phyloP scores from a whole-genome alignment of 495 filamentous ascomycete genomes.

The Clohesyomyces aquaticus region DNA sequence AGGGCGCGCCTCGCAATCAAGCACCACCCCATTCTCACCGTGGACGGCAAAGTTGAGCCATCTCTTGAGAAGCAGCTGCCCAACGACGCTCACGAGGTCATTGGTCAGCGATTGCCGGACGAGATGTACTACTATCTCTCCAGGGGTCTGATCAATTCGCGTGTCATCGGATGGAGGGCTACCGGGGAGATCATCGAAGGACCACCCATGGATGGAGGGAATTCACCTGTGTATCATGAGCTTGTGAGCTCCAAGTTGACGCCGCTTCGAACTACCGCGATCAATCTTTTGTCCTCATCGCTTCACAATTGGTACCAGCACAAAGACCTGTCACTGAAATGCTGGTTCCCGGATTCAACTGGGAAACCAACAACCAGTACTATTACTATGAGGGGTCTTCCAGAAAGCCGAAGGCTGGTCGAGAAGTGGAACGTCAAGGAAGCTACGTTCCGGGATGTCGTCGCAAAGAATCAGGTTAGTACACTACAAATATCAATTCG shows the following conservation, averaged over 20 bases:
- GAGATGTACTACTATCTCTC: conserved; percentile 93
- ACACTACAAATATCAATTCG: no score
- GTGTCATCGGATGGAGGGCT: conserved; percentile 78
- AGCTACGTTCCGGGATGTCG: conserved; percentile 52
- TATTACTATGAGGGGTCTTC: conserved; percentile 61
- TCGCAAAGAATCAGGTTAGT: conserved; percentile 19
- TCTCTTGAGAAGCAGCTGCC: conserved; percentile 71
- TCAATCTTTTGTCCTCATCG: conserved; percentile 73
- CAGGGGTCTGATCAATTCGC: conserved; percentile 75
- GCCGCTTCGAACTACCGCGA: conserved; percentile 70
- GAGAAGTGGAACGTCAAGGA: conserved; percentile 74
- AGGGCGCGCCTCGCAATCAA: conserved; percentile 81
- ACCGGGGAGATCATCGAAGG: conserved; percentile 73
- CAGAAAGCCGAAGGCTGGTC: conserved; percentile 63
- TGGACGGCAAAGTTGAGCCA: conserved; percentile 72
- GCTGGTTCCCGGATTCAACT: conserved; percentile 72
- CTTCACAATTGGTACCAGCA: conserved; percentile 79
- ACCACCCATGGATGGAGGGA: conserved; percentile 80
- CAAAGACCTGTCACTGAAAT: conserved; percentile 72
- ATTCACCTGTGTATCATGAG: conserved; percentile 76
- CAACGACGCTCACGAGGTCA: conserved; percentile 81
- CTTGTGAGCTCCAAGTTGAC: conserved; percentile 74
- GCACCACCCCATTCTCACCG: conserved; percentile 80
- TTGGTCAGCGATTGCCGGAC: conserved; percentile 84
- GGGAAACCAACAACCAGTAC: conserved; percentile 60